Conservation (phyloP, 768 basidiomycete species). For the Boletales sp. region DNA sequence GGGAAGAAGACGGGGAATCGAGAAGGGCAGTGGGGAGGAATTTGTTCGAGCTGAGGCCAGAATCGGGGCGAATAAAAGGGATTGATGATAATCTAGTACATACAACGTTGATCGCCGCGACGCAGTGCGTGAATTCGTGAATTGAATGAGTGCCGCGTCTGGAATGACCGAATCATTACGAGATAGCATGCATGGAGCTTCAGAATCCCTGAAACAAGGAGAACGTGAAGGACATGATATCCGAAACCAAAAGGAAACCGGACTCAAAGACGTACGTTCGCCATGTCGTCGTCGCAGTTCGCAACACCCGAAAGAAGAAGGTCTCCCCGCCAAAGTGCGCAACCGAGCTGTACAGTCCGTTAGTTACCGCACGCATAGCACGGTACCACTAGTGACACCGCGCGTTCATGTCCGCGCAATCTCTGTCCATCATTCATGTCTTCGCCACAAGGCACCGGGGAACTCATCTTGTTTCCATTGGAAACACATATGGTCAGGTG, state of each 20-base stretch:
- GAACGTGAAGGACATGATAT: slow-evolving; percentile 6
- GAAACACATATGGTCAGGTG: slow-evolving; percentile 17
- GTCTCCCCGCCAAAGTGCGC: background rate
- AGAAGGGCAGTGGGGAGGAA: slow-evolving; percentile 11
- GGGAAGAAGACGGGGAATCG: background rate
- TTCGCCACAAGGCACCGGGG: slow-evolving; percentile 29
- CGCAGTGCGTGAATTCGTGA: slow-evolving; percentile 25
- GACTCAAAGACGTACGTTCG: background rate
- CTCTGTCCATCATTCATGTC: slow-evolving; percentile 21
- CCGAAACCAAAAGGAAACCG: background rate
- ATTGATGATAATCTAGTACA: slow-evolving; percentile 33
- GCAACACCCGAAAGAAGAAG: background rate
- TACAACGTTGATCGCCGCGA: slow-evolving; percentile 36
- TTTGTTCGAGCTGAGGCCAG: slow-evolving; percentile 27
- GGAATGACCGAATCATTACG: slow-evolving; percentile 34
- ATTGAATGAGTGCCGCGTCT: slow-evolving; percentile 22
- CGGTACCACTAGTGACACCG: background rate
- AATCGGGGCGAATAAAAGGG: slow-evolving; percentile 31
- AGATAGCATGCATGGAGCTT: slow-evolving; percentile 21
- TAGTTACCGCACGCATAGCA: background rate
- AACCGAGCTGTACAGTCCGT: background rate
- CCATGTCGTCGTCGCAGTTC: background rate
- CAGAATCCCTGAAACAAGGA: slow-evolving; percentile 26
- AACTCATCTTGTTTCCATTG: slow-evolving; percentile 19
- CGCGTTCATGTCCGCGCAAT: slow-evolving; percentile 31